phyloP scores from a whole-genome alignment of 495 filamentous ascomycete species.

The Talaromyces borbonicus region DNA sequence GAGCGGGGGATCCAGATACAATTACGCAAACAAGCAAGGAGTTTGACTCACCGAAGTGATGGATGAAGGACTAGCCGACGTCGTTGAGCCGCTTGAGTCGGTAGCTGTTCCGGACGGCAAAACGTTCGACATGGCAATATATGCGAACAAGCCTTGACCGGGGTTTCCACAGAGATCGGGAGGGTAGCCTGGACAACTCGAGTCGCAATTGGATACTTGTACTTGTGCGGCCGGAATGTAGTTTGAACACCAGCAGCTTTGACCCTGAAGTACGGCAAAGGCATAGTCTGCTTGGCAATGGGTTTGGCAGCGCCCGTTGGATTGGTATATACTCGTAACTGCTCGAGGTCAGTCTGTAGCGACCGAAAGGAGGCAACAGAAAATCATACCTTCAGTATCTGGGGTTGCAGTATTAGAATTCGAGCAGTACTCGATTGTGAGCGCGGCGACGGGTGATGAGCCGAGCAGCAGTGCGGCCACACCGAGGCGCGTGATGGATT shows the following conservation, averaged over 20 bases:
- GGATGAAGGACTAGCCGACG: conserved; percentile 14
- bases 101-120: conserved; percentile 27
- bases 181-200: conserved; percentile 57
- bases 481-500: neutral
- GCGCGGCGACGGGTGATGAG: conserved; percentile 8
- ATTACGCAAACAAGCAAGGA: neutral
- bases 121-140: conserved; percentile 29
- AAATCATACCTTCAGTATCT: conserved; percentile 20
- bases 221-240: conserved; percentile 44
- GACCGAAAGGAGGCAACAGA: neutral
- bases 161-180: conserved; percentile 53
- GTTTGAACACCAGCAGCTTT: conserved; percentile 69
- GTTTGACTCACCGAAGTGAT: conserved; percentile 18
- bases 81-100: conserved; percentile 12
- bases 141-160: conserved; percentile 46
- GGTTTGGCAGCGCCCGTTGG: conserved; percentile 50
- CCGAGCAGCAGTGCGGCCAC: neutral
- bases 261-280: conserved; percentile 54
- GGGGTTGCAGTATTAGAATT: conserved; percentile 35
- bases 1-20: too few relatives aligned
- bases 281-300: conserved; percentile 50
- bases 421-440: conserved; percentile 33
- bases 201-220: conserved; percentile 39
- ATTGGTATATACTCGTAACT: conserved; percentile 53
- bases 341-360: conserved; percentile 5